phyloP scores from a whole-genome alignment of 306 rosid genomes.

The Astragalus glycyphyllos region DNA sequence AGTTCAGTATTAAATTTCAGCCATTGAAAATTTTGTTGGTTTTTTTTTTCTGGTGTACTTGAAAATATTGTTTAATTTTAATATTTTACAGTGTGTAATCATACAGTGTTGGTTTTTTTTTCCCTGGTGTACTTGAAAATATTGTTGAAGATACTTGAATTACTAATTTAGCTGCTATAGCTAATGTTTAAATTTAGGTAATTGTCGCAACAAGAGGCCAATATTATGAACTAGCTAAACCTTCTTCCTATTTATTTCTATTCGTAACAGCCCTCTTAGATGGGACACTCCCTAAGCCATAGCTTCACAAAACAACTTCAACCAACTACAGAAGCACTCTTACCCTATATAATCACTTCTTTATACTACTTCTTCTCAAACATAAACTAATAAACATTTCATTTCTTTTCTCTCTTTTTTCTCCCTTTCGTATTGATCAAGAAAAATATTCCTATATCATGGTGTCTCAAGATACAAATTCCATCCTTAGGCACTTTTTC shows the following conservation, averaged over 20 bases:
- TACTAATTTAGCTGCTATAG: not conserved
- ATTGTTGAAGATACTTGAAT: not conserved
- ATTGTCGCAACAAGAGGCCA: not conserved
- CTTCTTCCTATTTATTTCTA: not conserved
- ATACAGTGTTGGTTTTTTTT: too few relatives aligned
- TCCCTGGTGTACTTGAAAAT: not conserved
- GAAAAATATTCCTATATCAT: not conserved
- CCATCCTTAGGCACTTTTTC: not conserved
- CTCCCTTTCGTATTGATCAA: not conserved
- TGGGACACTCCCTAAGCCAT: not conserved
- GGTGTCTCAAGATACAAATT: not conserved
- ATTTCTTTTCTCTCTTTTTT: too few relatives aligned
- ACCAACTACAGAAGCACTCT: not conserved
- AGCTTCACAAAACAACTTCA: conserved; percentile 35
- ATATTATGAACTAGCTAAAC: not conserved
- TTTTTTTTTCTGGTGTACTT: too few relatives aligned
- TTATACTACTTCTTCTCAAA: not conserved
- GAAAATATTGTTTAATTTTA: too few relatives aligned
- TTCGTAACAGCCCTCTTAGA: conserved; percentile 1
- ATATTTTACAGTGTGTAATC: too few relatives aligned
- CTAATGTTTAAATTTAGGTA: conserved; percentile 17
- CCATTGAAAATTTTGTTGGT: too few relatives aligned
- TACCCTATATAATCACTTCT: conserved; percentile 24
- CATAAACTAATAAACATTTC: not conserved
- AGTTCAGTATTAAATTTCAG: too few relatives aligned